Evolutionary conservation across 2,329 filamentous ascomycete species (phyloP).

Genomic region (Monilinia aucupariae): DNA sequence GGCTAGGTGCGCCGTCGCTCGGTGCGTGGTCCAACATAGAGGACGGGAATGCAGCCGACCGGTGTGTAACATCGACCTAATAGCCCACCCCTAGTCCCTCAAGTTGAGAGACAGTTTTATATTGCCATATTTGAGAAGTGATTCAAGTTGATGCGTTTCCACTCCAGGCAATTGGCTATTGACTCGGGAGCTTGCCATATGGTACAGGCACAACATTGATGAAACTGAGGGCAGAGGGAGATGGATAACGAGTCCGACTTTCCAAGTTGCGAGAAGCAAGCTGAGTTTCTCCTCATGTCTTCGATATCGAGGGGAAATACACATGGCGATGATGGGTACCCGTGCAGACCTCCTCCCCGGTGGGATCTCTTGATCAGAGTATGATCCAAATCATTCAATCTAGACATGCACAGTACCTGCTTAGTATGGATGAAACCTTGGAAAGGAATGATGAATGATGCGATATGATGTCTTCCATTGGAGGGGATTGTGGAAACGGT

Average conservation of each 20-base stretch:
- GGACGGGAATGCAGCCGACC: slow-evolving; percentile 12
- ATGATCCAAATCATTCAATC: neutral
- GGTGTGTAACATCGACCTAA: neutral
- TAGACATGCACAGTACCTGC: neutral
- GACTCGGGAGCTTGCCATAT: neutral
- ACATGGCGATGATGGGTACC: slow-evolving; percentile 3
- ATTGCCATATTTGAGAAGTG: neutral
- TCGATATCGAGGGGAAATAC: neutral
- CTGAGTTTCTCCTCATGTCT: neutral
- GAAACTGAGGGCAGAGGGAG: neutral
- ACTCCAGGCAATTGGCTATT: neutral
- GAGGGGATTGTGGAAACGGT: neutral
- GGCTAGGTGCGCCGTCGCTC: neutral
- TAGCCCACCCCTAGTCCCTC: neutral
- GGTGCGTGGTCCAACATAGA: slow-evolving; percentile 1
- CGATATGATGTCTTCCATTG: neutral
- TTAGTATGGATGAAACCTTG: neutral
- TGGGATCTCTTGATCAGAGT: neutral
- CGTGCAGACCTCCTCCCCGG: neutral
- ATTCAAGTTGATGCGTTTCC: neutral
- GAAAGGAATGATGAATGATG: neutral
- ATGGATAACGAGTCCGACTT: neutral
- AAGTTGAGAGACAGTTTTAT: slow-evolving; percentile 4
- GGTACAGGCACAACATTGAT: neutral
- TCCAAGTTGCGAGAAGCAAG: neutral